Percentiles rank a stretch among this genome's conserved stretches.
Evolutionary conservation across 768 basidiomycete species (phyloP).

Genomic region (Tricholoma hemisulphureum): DNA sequence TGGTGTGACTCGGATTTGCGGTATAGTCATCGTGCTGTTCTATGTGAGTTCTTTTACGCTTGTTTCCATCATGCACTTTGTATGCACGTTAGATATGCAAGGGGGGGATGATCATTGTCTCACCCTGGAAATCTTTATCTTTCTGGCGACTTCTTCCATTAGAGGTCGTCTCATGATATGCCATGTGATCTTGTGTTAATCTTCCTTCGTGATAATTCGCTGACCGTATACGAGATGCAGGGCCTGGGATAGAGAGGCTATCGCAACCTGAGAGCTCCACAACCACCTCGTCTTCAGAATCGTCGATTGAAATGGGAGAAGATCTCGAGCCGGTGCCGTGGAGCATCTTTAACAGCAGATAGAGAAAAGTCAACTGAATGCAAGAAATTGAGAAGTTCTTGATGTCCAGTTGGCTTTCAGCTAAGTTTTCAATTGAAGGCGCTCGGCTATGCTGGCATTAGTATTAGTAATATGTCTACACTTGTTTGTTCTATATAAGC

Average conservation of each 20-base stretch:
- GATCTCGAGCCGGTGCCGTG: conserved; percentile 31
- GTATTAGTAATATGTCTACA: background rate
- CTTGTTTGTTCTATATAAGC: background rate
- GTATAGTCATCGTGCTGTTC: conserved; percentile 1
- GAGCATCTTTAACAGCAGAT: conserved; percentile 8
- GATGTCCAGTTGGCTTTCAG: background rate
- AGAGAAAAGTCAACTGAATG: background rate
- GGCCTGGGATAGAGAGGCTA: conserved; percentile 2
- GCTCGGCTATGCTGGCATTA: background rate
- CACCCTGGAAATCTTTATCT: conserved; percentile 3
- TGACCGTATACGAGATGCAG: background rate
- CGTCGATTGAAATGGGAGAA: conserved; percentile 40
- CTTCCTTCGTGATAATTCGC: background rate
- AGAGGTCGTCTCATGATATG: background rate
- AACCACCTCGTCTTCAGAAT: conserved; percentile 41
- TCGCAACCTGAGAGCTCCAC: conserved; percentile 26
- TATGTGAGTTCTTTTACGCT: conserved; percentile 12
- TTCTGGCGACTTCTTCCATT: background rate
- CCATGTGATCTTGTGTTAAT: background rate
- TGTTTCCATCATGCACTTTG: conserved; percentile 6
- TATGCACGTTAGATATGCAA: background rate
- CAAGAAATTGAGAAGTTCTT: no score
- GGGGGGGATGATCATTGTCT: background rate
- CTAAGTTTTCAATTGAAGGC: no score
- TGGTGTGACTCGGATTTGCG: conserved; percentile 9